These are phyloP conservation scores for Collybiopsis confluens DNA, from an alignment of 768 basidiomycete genomes.

Conservation along the genomic window DNA sequence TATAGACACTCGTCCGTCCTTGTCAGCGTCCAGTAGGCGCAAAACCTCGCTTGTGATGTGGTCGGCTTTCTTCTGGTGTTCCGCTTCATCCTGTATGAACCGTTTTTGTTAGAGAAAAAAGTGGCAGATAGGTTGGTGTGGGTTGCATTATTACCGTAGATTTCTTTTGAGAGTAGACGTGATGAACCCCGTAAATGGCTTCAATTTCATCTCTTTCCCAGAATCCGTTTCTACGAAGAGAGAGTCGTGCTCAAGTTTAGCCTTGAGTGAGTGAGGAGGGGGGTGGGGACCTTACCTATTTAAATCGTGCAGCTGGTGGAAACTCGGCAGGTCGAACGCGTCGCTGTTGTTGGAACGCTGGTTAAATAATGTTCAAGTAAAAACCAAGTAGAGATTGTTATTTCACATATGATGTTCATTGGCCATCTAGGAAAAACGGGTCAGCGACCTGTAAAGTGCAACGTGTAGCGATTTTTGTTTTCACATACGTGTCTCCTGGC, in stretches of 20 bases:
- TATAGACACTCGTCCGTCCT: slow-evolving; percentile 64
- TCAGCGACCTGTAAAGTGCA: slow-evolving; percentile 10
- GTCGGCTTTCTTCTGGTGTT: slow-evolving; percentile 80
- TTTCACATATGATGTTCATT: slow-evolving; percentile 90
- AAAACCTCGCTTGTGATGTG: slow-evolving; percentile 72
- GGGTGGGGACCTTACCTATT: no score
- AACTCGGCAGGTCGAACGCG: slow-evolving; percentile 78
- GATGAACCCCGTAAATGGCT: slow-evolving; percentile 95
- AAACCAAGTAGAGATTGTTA: slow-evolving; percentile 16
- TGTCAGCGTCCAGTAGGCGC: slow-evolving; percentile 63
- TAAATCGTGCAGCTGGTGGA: slow-evolving; percentile 95
- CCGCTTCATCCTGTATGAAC: slow-evolving; percentile 74
- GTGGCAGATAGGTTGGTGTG: no score
- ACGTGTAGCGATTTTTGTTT: slow-evolving; percentile 9
- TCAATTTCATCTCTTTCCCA: slow-evolving; percentile 90
- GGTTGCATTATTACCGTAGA: slow-evolving; percentile 71
- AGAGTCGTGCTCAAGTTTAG: not conserved
- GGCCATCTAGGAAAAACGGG: slow-evolving; percentile 60
- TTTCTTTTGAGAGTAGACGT: slow-evolving; percentile 80
- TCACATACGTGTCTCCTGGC: slow-evolving; percentile 84
- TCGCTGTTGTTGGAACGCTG: slow-evolving; percentile 44
- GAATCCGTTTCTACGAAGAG: slow-evolving; percentile 55
- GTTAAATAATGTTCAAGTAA: not conserved
- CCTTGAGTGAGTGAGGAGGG: slow-evolving; percentile 14
- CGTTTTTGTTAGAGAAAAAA: no score